phyloP scores from a whole-genome alignment of 495 filamentous ascomycete species.

The Tuber aestivum region DNA sequence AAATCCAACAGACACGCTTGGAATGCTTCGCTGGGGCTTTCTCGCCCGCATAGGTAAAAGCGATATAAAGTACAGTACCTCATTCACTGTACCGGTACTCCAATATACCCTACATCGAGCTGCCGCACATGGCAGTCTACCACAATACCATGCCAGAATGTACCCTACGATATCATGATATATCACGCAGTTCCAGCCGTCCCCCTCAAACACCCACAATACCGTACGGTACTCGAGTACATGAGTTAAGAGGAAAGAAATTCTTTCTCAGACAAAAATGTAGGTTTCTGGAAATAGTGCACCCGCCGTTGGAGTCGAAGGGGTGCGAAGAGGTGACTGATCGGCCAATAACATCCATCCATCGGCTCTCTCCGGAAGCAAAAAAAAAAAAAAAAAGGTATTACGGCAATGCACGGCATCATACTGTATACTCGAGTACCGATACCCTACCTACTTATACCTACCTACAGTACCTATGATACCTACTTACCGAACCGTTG shows the following conservation, averaged over 20 bases:
- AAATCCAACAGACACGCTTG: not conserved
- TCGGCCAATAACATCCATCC: not conserved
- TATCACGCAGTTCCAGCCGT: no score
- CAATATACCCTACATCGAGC: not conserved
- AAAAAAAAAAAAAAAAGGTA: no score
- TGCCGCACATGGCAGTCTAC: not conserved
- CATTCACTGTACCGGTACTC: not conserved
- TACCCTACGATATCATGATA: not conserved
- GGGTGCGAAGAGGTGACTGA: not conserved
- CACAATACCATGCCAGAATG: not conserved
- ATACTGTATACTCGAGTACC: no score
- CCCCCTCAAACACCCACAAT: no score
- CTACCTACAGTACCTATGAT: no score
- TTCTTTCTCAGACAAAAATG: not conserved
- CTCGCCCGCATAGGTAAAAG: not conserved
- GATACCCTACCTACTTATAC: not conserved
- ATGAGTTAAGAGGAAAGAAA: not conserved
- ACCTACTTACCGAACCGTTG: not conserved
- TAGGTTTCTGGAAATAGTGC: not conserved
- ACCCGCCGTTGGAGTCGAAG: not conserved
- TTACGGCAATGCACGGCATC: not conserved
- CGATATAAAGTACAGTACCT: not conserved
- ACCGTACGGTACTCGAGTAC: no score
- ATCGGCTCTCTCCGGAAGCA: not conserved
- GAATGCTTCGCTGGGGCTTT: not conserved